Evolutionary conservation across 1,139 yeast genomes (phyloP).

Genomic region (Debaryomyces nepalensis): DNA sequence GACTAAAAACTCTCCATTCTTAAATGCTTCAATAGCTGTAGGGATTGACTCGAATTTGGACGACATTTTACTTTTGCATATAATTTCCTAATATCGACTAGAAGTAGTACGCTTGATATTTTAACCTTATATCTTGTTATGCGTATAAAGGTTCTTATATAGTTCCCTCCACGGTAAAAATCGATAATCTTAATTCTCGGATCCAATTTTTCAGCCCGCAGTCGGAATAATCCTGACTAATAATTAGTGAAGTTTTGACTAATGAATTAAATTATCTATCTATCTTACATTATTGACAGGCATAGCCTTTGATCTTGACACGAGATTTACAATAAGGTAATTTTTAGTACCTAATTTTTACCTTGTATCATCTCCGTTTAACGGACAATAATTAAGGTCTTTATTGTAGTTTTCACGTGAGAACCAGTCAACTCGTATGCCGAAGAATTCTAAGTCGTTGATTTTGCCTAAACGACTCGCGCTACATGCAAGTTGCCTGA

Average conservation of each 20-base stretch:
- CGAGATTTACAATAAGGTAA: neutral
- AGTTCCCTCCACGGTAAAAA: too few relatives aligned
- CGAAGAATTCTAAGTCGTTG: neutral
- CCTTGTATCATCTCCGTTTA: constrained; percentile 8
- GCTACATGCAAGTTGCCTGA: neutral
- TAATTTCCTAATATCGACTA: neutral
- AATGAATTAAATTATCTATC: constrained; percentile 3
- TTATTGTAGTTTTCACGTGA: constrained; percentile 7
- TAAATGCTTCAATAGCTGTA: constrained; percentile 79
- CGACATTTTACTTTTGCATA: constrained; percentile 2
- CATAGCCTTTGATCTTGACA: constrained; percentile 9
- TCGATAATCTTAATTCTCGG: neutral
- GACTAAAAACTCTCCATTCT: constrained; percentile 84
- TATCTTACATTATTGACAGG: constrained; percentile 3
- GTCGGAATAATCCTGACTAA: constrained; percentile 10
- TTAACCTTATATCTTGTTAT: neutral
- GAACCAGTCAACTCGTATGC: neutral
- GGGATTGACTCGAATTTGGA: constrained; percentile 58
- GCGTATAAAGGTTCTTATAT: constrained; percentile 4
- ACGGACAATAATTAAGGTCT: constrained; percentile 1
- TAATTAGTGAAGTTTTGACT: neutral
- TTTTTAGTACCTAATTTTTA: constrained; percentile 1
- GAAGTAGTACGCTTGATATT: neutral
- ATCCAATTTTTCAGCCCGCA: constrained; percentile 7
- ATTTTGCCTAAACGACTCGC: neutral